Evolutionary conservation across 768 basidiomycete species (phyloP).

Genomic region (Fomitopsis serialis): DNA sequence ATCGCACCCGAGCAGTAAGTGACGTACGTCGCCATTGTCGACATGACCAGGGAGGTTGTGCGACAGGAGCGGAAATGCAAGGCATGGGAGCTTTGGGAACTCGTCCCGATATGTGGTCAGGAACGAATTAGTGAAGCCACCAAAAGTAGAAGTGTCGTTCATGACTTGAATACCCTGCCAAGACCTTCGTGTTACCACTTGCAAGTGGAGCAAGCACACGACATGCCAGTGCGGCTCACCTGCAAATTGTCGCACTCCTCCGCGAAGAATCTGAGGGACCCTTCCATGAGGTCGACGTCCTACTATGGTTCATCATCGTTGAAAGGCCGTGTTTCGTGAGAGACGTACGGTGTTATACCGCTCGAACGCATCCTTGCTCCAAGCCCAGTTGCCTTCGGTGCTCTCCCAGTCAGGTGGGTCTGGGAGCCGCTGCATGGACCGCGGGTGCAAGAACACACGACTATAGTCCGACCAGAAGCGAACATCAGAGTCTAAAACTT

Average conservation of each 20-base stretch:
- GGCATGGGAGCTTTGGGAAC: slow-evolving; percentile 51
- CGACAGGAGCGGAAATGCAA: slow-evolving; percentile 57
- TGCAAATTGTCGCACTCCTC: slow-evolving; percentile 76
- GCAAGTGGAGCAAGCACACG: background rate
- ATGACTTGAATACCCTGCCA: slow-evolving; percentile 65
- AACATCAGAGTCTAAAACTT: slow-evolving; percentile 24
- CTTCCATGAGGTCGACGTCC: slow-evolving; percentile 67
- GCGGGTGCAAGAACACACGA: slow-evolving; percentile 58
- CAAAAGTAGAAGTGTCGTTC: slow-evolving; percentile 58
- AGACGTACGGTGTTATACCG: slow-evolving; percentile 49
- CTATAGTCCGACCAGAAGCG: slow-evolving; percentile 70
- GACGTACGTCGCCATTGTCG: slow-evolving; percentile 41
- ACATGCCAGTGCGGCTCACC: slow-evolving; percentile 33
- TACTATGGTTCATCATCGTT: slow-evolving; percentile 20
- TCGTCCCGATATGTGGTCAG: slow-evolving; percentile 64
- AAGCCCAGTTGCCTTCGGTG: slow-evolving; percentile 49
- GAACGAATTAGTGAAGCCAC: slow-evolving; percentile 56
- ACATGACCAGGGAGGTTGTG: slow-evolving; percentile 27
- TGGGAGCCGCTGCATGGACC: slow-evolving; percentile 59
- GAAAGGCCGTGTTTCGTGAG: background rate
- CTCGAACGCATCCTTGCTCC: slow-evolving; percentile 45
- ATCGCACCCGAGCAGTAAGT: background rate
- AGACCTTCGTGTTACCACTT: background rate
- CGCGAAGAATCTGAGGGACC: slow-evolving; percentile 55
- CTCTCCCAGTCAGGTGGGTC: slow-evolving; percentile 53